Percentiles rank a stretch among this genome's conserved stretches.
Conservation (phyloP, 352 stramenopile species). For the Thraustochytrium sp. region DNA sequence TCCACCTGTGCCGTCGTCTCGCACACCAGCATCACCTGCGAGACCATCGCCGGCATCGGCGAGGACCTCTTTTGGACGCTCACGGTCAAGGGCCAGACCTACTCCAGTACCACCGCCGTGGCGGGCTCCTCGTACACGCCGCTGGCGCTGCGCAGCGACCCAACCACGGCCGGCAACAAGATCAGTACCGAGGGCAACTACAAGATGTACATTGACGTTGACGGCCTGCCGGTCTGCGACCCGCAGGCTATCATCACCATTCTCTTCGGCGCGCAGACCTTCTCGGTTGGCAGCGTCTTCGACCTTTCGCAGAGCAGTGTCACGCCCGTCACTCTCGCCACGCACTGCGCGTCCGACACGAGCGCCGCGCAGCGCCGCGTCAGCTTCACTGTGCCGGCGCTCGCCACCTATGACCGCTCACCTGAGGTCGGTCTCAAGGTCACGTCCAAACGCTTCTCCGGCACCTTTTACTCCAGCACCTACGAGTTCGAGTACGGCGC, state of each 20-base stretch:
- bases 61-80: slow-evolving; percentile 28
- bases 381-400: not conserved
- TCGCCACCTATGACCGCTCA: not conserved
- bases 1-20: not conserved
- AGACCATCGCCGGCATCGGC: slow-evolving; percentile 25
- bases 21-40: slow-evolving; percentile 23
- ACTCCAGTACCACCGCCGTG: not conserved
- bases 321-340: not conserved
- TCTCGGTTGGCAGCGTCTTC: not conserved
- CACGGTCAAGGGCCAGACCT: slow-evolving; percentile 41
- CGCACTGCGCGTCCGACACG: not conserved
- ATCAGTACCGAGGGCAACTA: not conserved
- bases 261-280: slow-evolving; percentile 4
- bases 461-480: not conserved
- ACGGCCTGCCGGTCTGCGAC: slow-evolving; percentile 17
- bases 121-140: slow-evolving; percentile 13
- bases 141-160: not conserved
- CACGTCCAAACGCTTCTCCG: not conserved
- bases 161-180: not conserved
- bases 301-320: not conserved
- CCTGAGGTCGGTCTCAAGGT: not conserved
- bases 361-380: not conserved
- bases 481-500: not conserved
- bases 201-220: not conserved
- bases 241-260: not conserved